phyloP scores from a whole-genome alignment of 768 basidiomycete genomes.

The Pholiota conissans region DNA sequence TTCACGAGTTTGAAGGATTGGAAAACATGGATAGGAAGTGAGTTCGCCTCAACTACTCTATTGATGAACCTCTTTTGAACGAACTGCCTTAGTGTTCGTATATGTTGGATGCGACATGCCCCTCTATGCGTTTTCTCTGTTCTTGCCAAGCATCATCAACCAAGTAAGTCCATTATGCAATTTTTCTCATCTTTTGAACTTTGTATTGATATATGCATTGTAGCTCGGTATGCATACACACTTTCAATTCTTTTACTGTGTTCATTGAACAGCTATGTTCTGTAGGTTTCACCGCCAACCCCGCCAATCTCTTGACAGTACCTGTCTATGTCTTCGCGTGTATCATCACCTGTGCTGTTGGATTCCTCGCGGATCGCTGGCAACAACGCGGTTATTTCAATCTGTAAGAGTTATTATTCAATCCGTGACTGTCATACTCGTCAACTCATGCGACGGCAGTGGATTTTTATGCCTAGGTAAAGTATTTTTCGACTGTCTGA shows the following conservation, averaged over 20 bases:
- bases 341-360: slow-evolving; percentile 62
- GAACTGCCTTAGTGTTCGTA: slow-evolving; percentile 43
- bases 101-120: slow-evolving; percentile 63
- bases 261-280: not conserved
- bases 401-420: slow-evolving; percentile 42
- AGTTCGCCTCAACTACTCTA: not conserved
- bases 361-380: slow-evolving; percentile 60
- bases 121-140: slow-evolving; percentile 75
- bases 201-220: too few relatives aligned
- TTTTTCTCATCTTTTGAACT: too few relatives aligned
- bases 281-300: slow-evolving; percentile 61
- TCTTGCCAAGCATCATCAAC: slow-evolving; percentile 78
- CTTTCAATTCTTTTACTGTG: not conserved
- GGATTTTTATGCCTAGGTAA: slow-evolving; percentile 36
- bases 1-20: slow-evolving; percentile 61
- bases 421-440: not conserved
- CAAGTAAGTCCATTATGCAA: slow-evolving; percentile 49
- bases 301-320: slow-evolving; percentile 75
- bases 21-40: slow-evolving; percentile 69
- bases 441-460: slow-evolving; percentile 18
- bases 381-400: slow-evolving; percentile 64
- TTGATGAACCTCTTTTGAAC: not conserved
- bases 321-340: slow-evolving; percentile 76
- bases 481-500: slow-evolving; percentile 22
- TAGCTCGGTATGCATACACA: too few relatives aligned